Percentiles rank a stretch among this genome's conserved stretches.
These are phyloP conservation scores for Globisporangium parvum DNA, from an alignment of 352 stramenopile species.

Conservation along the genomic window DNA sequence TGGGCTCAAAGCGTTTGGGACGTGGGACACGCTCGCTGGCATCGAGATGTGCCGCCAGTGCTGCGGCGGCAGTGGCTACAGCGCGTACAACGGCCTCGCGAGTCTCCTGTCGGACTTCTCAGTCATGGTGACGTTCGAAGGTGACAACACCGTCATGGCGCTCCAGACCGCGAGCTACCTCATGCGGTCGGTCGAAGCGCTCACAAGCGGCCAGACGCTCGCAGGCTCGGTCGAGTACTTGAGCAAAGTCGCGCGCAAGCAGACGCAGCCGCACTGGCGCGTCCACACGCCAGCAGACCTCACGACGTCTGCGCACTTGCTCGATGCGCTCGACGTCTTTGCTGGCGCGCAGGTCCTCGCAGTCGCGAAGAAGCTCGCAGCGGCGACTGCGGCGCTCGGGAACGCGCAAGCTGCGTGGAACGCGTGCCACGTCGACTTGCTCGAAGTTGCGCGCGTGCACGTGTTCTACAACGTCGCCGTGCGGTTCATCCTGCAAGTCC, in stretches of 20 bases:
- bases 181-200: conserved; percentile 48
- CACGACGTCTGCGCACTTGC: conserved; percentile 22
- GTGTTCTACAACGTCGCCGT: conserved; percentile 71
- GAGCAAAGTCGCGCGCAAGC: conserved; percentile 22
- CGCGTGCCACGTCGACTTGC: conserved; percentile 68
- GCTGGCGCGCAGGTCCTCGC: conserved; percentile 40
- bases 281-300: conserved; percentile 25
- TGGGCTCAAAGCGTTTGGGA: conserved; percentile 92
- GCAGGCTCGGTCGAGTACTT: conserved; percentile 61
- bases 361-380: conserved; percentile 31
- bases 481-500: conserved; percentile 48
- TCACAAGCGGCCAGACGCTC: conserved; percentile 41
- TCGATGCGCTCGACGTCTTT: conserved; percentile 46
- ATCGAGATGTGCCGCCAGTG: conserved; percentile 94
- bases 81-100: conserved; percentile 86
- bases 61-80: conserved; percentile 95
- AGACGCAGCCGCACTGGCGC: conserved; percentile 27
- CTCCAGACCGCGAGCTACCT: conserved; percentile 88
- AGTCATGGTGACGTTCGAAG: conserved; percentile 95
- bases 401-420: conserved; percentile 45
- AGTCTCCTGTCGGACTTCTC: conserved; percentile 91
- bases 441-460: conserved; percentile 64
- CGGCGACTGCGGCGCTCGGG: conserved; percentile 11
- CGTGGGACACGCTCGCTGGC: conserved; percentile 81
- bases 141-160: conserved; percentile 96